phyloP scores from a whole-genome alignment of 108 stramenopile species.

The Tribonema minus region DNA sequence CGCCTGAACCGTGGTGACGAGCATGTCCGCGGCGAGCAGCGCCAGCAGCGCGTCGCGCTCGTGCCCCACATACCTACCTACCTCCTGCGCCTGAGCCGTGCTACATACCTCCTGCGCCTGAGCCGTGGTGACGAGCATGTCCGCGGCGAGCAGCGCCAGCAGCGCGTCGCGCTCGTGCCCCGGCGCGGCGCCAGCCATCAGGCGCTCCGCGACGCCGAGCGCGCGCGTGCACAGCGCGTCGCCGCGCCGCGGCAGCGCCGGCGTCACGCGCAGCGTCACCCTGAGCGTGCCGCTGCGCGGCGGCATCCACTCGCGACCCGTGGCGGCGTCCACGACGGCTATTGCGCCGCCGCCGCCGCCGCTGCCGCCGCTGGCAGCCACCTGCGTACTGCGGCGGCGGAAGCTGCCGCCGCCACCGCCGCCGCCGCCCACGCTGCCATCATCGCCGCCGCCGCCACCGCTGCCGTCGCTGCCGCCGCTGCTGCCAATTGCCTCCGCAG shows the following conservation, averaged over 20 bases:
- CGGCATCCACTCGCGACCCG: background rate
- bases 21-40: background rate
- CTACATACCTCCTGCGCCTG: no score
- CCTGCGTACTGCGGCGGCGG: no score
- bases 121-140: background rate
- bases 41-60: background rate
- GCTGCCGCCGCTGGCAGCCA: background rate
- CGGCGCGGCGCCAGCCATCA: background rate
- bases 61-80: no score
- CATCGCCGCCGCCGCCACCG: no score
- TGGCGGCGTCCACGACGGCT: background rate
- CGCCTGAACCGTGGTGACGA: slow-evolving; percentile 11
- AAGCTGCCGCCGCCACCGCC: no score
- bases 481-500: no score
- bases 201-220: background rate
- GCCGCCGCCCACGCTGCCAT: no score
- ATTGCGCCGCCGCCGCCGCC: background rate
- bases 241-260: background rate
- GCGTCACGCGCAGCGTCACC: background rate
- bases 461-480: no score
- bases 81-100: no score
- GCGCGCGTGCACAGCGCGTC: background rate
- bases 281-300: background rate
- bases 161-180: background rate
- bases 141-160: background rate